Percentiles rank a stretch among this genome's conserved stretches.
Evolutionary conservation across 768 basidiomycete species (phyloP).

Genomic region (Terana coerulea): DNA sequence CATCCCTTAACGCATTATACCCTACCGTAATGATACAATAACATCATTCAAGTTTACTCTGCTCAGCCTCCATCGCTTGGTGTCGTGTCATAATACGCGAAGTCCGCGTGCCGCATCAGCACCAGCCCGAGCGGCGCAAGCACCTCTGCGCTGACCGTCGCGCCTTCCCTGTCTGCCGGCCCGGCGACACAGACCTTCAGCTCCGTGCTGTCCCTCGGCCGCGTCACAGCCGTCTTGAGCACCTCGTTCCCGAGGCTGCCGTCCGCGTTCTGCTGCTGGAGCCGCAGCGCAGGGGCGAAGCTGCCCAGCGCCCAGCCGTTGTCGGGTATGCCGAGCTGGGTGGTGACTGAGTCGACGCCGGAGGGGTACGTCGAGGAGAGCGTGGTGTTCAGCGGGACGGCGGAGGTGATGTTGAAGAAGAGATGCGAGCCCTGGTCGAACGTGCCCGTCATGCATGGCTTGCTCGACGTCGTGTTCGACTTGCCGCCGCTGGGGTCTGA

Average conservation of each 20-base stretch:
- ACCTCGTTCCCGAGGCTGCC: not conserved
- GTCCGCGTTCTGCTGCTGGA: not conserved
- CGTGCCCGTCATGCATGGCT: slow-evolving; percentile 10
- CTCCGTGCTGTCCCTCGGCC: slow-evolving; percentile 7
- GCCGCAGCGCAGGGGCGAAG: slow-evolving; percentile 7
- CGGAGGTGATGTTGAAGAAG: slow-evolving; percentile 13
- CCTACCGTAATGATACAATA: too few species aligned
- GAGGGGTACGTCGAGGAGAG: not conserved
- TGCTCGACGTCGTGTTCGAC: not conserved
- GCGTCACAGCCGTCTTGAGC: slow-evolving; percentile 7
- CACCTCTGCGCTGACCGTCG: slow-evolving; percentile 9
- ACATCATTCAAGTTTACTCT: not conserved
- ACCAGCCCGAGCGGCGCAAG: slow-evolving; percentile 13
- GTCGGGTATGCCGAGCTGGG: not conserved
- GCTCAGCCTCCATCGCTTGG: not conserved
- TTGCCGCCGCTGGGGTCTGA: not conserved
- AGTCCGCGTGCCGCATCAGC: slow-evolving; percentile 11
- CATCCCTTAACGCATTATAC: too few species aligned
- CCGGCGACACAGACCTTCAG: slow-evolving; percentile 14
- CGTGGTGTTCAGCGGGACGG: slow-evolving; percentile 12
- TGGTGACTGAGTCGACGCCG: not conserved
- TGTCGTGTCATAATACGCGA: slow-evolving; percentile 2
- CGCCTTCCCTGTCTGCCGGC: not conserved
- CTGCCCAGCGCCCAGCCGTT: slow-evolving; percentile 2
- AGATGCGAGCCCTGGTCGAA: slow-evolving; percentile 5